Percentiles rank a stretch among this genome's conserved stretches.
Evolutionary conservation across 2,329 filamentous ascomycete species (phyloP).

Genomic region (Monosporascus sp.): DNA sequence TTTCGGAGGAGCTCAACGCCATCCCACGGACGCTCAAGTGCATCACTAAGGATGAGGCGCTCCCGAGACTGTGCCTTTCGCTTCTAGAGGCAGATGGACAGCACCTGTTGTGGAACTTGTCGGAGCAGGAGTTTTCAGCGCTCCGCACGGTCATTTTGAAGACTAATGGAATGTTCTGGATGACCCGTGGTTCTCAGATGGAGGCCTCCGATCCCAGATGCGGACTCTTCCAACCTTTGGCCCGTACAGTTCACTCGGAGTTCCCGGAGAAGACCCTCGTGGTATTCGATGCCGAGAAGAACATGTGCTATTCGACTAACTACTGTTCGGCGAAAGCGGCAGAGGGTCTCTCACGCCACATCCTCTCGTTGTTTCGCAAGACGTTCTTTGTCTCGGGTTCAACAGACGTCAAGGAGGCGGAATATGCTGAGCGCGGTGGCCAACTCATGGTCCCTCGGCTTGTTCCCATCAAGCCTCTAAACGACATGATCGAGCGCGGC

Average conservation of each 20-base stretch:
- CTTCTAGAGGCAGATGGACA: slow-evolving; percentile 37
- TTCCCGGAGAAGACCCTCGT: slow-evolving; percentile 37
- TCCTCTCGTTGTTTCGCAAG: slow-evolving; percentile 15
- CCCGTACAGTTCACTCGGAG: slow-evolving; percentile 45
- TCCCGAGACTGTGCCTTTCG: slow-evolving; percentile 34
- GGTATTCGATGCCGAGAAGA: slow-evolving; percentile 35
- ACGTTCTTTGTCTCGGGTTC: slow-evolving; percentile 7
- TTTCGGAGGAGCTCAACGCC: slow-evolving; percentile 9
- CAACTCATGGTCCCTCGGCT: slow-evolving; percentile 41
- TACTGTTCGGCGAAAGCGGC: slow-evolving; percentile 6
- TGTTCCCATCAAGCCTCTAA: slow-evolving; percentile 33
- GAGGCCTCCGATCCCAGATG: slow-evolving; percentile 27
- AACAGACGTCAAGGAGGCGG: slow-evolving; percentile 29
- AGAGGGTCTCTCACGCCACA: slow-evolving; percentile 14
- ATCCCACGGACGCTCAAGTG: slow-evolving; percentile 7
- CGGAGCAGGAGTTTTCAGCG: slow-evolving; percentile 30
- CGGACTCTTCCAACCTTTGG: slow-evolving; percentile 39
- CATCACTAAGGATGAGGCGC: slow-evolving; percentile 10
- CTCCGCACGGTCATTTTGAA: slow-evolving; percentile 35
- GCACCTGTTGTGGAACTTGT: slow-evolving; percentile 34
- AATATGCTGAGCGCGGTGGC: slow-evolving; percentile 36
- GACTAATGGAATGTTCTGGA: slow-evolving; percentile 14
- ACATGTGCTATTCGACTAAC: slow-evolving; percentile 12
- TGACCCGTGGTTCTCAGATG: slow-evolving; percentile 15
- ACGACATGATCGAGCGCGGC: slow-evolving; percentile 38